These are phyloP conservation scores for Trichocladium uniseriatum DNA, from an alignment of 495 filamentous ascomycete genomes.

Conservation along the genomic window DNA sequence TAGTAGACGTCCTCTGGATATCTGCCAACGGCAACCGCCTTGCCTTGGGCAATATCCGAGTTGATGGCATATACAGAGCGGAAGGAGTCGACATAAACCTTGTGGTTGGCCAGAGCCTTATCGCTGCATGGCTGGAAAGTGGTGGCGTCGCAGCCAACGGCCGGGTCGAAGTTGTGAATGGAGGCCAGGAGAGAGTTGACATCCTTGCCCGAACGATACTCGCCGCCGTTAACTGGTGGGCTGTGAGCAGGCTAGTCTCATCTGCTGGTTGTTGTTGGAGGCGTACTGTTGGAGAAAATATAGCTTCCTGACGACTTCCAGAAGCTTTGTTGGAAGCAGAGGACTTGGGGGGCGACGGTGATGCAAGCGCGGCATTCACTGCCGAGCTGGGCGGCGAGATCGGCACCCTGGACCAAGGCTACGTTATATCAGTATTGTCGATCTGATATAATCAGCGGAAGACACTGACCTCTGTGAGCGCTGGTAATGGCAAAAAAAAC, in stretches of 20 bases:
- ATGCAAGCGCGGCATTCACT: slow-evolving; percentile 39
- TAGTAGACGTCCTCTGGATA: slow-evolving; percentile 63
- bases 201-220: slow-evolving; percentile 48
- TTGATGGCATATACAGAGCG: slow-evolving; percentile 52
- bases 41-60: slow-evolving; percentile 35
- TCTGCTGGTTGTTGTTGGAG: no score
- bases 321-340: slow-evolving; percentile 55
- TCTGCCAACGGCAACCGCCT: slow-evolving; percentile 54
- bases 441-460: neutral
- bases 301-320: slow-evolving; percentile 55
- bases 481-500: slow-evolving; percentile 45
- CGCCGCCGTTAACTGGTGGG: slow-evolving; percentile 29
- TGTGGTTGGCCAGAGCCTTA: slow-evolving; percentile 56
- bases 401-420: slow-evolving; percentile 54
- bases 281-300: slow-evolving; percentile 46
- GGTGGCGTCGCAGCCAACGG: slow-evolving; percentile 45
- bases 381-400: slow-evolving; percentile 42
- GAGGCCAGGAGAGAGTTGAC: slow-evolving; percentile 52
- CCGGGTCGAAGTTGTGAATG: slow-evolving; percentile 56
- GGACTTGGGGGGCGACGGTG: slow-evolving; percentile 48
- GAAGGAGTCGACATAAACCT: slow-evolving; percentile 55
- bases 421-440: neutral
- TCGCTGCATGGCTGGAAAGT: slow-evolving; percentile 58
- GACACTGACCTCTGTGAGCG: slow-evolving; percentile 29
- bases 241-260: neutral